Percentiles rank a stretch among this genome's conserved stretches.
Conservation (phyloP, 371 early-diverging fungal species). For the Entomophthora muscae region DNA sequence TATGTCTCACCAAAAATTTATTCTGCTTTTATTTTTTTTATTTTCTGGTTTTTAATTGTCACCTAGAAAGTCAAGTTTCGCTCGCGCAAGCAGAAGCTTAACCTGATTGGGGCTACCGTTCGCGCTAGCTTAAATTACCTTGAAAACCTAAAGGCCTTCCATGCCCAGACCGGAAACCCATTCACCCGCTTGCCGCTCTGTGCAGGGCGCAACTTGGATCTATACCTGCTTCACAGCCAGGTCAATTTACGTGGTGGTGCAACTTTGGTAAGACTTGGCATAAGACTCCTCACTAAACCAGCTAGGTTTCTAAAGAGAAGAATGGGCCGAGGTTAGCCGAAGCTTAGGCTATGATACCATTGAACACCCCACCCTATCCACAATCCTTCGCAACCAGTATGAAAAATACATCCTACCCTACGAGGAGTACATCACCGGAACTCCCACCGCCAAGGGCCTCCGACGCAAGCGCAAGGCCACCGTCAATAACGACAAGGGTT, state of each 20-base stretch:
- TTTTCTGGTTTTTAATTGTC: no score
- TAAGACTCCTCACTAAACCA: neutral
- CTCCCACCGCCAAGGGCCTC: neutral
- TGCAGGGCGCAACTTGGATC: slow-evolving; percentile 67
- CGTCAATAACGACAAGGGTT: neutral
- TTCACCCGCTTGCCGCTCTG: slow-evolving; percentile 45
- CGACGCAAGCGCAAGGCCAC: neutral
- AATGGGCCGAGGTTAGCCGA: slow-evolving; percentile 83
- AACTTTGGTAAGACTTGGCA: slow-evolving; percentile 30
- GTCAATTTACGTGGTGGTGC: slow-evolving; percentile 65
- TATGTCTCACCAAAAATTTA: no score
- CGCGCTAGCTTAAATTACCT: slow-evolving; percentile 73
- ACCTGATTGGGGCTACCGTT: slow-evolving; percentile 76
- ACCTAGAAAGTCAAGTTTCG: slow-evolving; percentile 73
- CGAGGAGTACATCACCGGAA: slow-evolving; percentile 42
- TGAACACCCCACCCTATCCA: slow-evolving; percentile 70
- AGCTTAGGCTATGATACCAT: slow-evolving; percentile 55
- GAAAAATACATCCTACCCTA: slow-evolving; percentile 64
- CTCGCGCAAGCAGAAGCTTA: slow-evolving; percentile 75
- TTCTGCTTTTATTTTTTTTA: no score
- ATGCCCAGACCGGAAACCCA: slow-evolving; percentile 54
- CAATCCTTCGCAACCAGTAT: slow-evolving; percentile 60
- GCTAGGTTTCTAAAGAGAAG: slow-evolving; percentile 52
- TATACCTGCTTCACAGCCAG: slow-evolving; percentile 62
- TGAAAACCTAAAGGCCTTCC: slow-evolving; percentile 80